phyloP scores from a whole-genome alignment of 2,329 filamentous ascomycete genomes.

The Scorias spongiosa region DNA sequence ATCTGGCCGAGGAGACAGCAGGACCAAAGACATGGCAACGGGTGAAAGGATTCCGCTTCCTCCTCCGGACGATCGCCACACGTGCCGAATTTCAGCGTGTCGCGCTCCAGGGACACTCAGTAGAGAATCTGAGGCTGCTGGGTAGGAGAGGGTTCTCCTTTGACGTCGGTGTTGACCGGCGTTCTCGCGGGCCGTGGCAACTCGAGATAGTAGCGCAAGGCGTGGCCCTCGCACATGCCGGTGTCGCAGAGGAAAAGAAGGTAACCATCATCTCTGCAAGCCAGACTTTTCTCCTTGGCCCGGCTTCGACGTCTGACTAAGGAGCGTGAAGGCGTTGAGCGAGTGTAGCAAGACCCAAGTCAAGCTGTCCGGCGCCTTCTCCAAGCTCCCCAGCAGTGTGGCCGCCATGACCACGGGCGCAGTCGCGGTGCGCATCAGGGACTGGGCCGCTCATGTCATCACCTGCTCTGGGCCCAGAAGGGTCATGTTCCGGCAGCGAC shows the following conservation, averaged over 20 bases:
- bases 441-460: conserved; percentile 60
- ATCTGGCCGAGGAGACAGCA: conserved; percentile 42
- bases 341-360: conserved; percentile 57
- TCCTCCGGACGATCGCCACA: conserved; percentile 47
- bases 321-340: conserved; percentile 60
- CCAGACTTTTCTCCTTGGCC: conserved; percentile 42
- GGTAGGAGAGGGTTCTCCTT: conserved; percentile 49
- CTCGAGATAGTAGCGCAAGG: conserved; percentile 22
- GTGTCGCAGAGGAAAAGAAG: conserved; percentile 43
- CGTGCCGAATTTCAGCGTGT: conserved; percentile 21
- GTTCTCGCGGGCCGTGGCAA: conserved; percentile 55
- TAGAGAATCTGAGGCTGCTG: conserved; percentile 42
- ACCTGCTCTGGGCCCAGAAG: conserved; percentile 54
- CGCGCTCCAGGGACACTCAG: conserved; percentile 20
- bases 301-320: conserved; percentile 37
- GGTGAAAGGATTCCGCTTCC: conserved; percentile 66
- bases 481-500: conserved; percentile 82
- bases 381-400: conserved; percentile 50
- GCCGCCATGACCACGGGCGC: conserved; percentile 32
- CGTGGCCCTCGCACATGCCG: conserved; percentile 40
- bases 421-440: conserved; percentile 48
- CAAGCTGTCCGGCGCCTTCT: conserved; percentile 80
- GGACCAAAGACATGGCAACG: conserved; percentile 47
- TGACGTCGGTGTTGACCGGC: conserved; percentile 71
- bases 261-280: conserved; percentile 70